These are phyloP conservation scores for Fusarium nematophilum DNA, from an alignment of 2,329 filamentous ascomycete genomes.

Conservation along the genomic window DNA sequence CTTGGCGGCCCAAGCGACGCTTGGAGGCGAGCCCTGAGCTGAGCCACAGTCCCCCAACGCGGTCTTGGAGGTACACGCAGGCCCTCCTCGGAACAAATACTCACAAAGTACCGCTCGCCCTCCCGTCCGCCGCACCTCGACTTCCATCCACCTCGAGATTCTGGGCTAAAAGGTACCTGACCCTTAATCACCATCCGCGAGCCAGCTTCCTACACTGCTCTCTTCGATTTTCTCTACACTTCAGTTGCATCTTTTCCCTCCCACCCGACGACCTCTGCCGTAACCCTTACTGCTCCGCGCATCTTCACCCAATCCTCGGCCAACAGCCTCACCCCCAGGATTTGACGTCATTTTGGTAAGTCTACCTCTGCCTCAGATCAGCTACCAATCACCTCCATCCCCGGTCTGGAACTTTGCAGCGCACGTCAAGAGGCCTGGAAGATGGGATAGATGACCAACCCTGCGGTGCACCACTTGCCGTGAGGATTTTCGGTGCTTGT, in stretches of 20 bases:
- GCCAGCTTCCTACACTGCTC: slow-evolving; percentile 3
- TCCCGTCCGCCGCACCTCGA: slow-evolving; percentile 1
- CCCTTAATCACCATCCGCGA: slow-evolving; percentile 11
- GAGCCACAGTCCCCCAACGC: slow-evolving; percentile 43
- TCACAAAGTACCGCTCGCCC: slow-evolving; percentile 16
- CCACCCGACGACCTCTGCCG: not conserved
- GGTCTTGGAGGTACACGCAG: slow-evolving; percentile 27
- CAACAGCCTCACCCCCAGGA: slow-evolving; percentile 11
- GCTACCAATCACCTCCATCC: slow-evolving; percentile 23
- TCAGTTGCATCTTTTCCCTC: slow-evolving; percentile 2
- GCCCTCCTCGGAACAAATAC: slow-evolving; percentile 18
- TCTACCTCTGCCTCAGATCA: slow-evolving; percentile 30
- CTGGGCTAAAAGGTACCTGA: slow-evolving; percentile 17
- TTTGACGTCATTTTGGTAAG: slow-evolving; percentile 45
- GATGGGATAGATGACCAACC: slow-evolving; percentile 7
- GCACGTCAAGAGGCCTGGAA: slow-evolving; percentile 13
- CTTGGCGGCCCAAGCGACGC: not conserved
- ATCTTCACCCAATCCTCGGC: slow-evolving; percentile 10
- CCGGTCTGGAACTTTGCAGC: slow-evolving; percentile 22
- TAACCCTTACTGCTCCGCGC: slow-evolving; percentile 8
- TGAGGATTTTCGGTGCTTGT: not conserved
- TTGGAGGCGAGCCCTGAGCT: slow-evolving; percentile 26
- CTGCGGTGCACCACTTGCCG: not conserved
- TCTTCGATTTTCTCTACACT: not conserved
- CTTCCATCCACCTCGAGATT: slow-evolving; percentile 25